A percentile compares a stretch with the other conserved stretches of the same genome.
Evolutionary conservation across 441 rosid species (phyloP).

Genomic region (Erodium trifolium): DNA sequence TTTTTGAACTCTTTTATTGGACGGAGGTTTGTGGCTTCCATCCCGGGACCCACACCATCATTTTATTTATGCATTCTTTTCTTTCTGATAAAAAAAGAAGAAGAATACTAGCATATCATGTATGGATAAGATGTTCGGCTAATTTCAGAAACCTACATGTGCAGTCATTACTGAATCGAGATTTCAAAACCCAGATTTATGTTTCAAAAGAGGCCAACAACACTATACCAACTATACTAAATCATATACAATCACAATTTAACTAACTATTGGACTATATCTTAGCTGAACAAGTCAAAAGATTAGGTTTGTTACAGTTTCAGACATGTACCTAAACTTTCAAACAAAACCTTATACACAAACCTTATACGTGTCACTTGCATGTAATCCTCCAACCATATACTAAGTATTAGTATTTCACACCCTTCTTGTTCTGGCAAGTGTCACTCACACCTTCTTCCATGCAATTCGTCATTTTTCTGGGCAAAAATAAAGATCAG

Average conservation of each 20-base stretch:
- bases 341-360: not conserved
- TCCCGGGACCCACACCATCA: no score
- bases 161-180: not conserved
- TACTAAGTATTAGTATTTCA: not conserved
- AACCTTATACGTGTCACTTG: not conserved
- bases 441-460: not conserved
- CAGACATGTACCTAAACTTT: not conserved
- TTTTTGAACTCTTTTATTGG: no score
- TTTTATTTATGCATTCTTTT: no score
- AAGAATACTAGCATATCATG: no score
- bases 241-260: not conserved
- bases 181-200: not conserved
- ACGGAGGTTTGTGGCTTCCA: no score
- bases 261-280: not conserved
- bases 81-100: no score
- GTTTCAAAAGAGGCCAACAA: slow-evolving; percentile 1
- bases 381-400: not conserved
- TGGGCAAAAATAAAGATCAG: not conserved
- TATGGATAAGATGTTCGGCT: not conserved
- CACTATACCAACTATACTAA: not conserved
- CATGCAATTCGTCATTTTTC: not conserved
- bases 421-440: not conserved
- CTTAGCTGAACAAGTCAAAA: not conserved
- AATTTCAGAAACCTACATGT: not conserved
- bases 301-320: not conserved